Percentiles rank a stretch among this genome's conserved stretches.
phyloP scores from a whole-genome alignment of 2,329 filamentous ascomycete genomes.

The Penicillium polonicum region DNA sequence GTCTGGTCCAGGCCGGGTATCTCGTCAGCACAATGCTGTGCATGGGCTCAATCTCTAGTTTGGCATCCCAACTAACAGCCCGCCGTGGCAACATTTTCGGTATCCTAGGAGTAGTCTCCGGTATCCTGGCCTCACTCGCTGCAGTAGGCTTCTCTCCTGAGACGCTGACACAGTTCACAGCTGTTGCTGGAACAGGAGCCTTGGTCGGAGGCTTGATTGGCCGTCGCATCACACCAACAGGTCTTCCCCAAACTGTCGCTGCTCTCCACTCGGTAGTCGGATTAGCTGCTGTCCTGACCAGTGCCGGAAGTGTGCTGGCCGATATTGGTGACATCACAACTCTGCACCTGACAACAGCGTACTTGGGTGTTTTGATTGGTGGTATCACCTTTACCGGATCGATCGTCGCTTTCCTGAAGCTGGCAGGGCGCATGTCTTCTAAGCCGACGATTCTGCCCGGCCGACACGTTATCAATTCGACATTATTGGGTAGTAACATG shows the following conservation, averaged over 20 bases:
- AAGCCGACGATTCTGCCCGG: slow-evolving; percentile 71
- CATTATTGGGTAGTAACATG: slow-evolving; percentile 71
- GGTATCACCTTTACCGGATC: slow-evolving; percentile 90
- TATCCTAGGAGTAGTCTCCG: slow-evolving; percentile 78
- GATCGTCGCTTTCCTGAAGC: slow-evolving; percentile 84
- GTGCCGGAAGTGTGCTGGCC: slow-evolving; percentile 80
- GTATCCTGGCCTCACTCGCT: slow-evolving; percentile 76
- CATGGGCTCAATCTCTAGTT: slow-evolving; percentile 76
- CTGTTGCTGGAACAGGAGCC: slow-evolving; percentile 69
- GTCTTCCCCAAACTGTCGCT: slow-evolving; percentile 84
- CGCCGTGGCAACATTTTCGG: slow-evolving; percentile 82
- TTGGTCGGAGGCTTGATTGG: slow-evolving; percentile 73
- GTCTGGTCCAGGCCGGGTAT: slow-evolving; percentile 83
- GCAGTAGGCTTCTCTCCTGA: slow-evolving; percentile 79
- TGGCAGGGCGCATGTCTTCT: slow-evolving; percentile 79
- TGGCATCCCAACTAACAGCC: slow-evolving; percentile 79
- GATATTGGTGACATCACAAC: slow-evolving; percentile 69
- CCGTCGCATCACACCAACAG: slow-evolving; percentile 81
- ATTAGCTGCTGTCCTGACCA: slow-evolving; percentile 82
- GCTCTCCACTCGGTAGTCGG: slow-evolving; percentile 88
- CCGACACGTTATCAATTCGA: slow-evolving; percentile 71
- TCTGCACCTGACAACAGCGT: slow-evolving; percentile 80
- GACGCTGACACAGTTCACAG: slow-evolving; percentile 76
- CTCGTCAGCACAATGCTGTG: slow-evolving; percentile 81
- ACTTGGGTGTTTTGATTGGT: slow-evolving; percentile 80